Percentiles rank a stretch among this genome's conserved stretches.
Evolutionary conservation across 2,329 filamentous ascomycete species (phyloP).

Genomic region (Podosphaera fusca): DNA sequence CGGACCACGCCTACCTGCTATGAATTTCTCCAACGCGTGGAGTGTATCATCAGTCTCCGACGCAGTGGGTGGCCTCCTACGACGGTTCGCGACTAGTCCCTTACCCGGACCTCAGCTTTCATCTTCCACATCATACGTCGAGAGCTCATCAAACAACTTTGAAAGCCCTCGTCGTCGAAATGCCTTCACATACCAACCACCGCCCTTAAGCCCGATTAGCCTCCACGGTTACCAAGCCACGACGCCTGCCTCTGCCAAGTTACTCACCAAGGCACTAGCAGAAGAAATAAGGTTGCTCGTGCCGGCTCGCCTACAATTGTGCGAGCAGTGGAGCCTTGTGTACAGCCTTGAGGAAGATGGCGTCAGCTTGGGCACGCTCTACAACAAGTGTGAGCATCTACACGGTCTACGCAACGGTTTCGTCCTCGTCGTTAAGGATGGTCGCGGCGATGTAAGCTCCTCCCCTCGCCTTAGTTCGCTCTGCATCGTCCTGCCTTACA

Average conservation of each 20-base stretch:
- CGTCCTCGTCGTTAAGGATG: conserved; percentile 68
- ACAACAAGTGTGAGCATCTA: conserved; percentile 50
- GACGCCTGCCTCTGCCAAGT: conserved; percentile 34
- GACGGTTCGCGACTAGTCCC: conserved; percentile 36
- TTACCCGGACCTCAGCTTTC: conserved; percentile 7
- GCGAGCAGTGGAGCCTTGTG: conserved; percentile 63
- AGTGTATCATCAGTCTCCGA: conserved; percentile 24
- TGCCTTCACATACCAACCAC: conserved; percentile 63
- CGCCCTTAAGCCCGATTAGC: conserved; percentile 61
- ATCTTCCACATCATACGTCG: conserved; percentile 7
- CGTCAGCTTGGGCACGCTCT: conserved; percentile 66
- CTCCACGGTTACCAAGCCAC: conserved; percentile 41
- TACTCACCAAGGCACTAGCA: conserved; percentile 52
- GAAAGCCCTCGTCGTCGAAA: conserved; percentile 24
- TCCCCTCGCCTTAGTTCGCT: conserved; percentile 7
- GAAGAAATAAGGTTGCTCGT: conserved; percentile 85
- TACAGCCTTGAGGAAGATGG: conserved; percentile 89
- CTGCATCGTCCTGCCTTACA: not conserved
- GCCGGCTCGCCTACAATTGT: conserved; percentile 65
- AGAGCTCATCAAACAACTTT: conserved; percentile 8
- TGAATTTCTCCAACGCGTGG: conserved; percentile 10
- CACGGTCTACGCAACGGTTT: conserved; percentile 57
- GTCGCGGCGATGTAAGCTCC: conserved; percentile 40
- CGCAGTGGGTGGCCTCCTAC: conserved; percentile 38
- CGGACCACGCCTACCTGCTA: not conserved